Percentiles rank a stretch among this genome's conserved stretches.
Conservation (phyloP, 176 grass and related monocot genomes). For the Hsuehochloa calcarea region DNA sequence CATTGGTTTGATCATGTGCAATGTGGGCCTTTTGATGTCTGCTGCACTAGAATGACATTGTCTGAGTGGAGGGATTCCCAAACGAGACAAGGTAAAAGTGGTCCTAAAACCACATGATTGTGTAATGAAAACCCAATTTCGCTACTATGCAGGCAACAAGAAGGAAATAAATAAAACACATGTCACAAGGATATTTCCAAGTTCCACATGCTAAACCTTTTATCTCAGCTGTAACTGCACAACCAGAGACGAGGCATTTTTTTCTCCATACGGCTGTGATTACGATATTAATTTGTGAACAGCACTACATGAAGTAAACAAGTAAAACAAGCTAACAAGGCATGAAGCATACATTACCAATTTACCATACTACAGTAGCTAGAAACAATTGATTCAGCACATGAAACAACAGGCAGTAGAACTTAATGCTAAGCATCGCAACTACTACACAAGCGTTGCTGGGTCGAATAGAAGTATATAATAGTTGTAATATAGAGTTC, state of each 20-base stretch:
- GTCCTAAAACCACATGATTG: conserved; percentile 32
- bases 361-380: neutral
- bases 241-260: neutral
- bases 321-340: neutral
- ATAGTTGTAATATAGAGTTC: neutral
- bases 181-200: neutral
- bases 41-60: conserved; percentile 6
- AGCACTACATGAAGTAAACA: neutral
- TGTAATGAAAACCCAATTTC: conserved; percentile 31
- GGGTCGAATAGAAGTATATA: neutral
- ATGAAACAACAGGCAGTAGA: neutral
- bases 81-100: conserved; percentile 32
- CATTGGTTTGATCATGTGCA: conserved; percentile 25
- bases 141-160: conserved; percentile 9
- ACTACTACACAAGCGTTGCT: neutral
- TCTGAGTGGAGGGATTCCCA: conserved; percentile 14
- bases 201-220: neutral
- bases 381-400: neutral
- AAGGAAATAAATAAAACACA: conserved; percentile 30
- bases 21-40: neutral
- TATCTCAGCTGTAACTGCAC: conserved; percentile 5
- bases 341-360: neutral
- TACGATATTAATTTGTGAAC: neutral
- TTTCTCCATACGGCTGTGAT: neutral
- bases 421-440: neutral